Evolutionary conservation across 2,329 filamentous ascomycete genomes (phyloP).

Genomic region (Shiraia sp.): DNA sequence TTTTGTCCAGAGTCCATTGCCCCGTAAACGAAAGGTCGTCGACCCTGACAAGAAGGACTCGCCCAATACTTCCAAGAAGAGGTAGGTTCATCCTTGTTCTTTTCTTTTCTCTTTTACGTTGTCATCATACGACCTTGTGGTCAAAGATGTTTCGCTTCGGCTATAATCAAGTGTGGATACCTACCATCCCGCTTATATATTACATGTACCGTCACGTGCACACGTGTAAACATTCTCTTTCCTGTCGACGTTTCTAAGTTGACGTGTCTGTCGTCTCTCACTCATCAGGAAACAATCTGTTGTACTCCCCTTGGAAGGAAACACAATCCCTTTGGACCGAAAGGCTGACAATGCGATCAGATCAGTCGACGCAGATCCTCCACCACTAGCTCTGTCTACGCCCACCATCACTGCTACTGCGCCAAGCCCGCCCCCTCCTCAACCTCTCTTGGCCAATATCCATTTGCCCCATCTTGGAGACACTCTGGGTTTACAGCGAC

Average conservation of each 20-base stretch:
- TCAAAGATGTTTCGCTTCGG: conserved; percentile 12
- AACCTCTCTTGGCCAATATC: conserved; percentile 32
- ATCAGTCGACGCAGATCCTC: conserved; percentile 45
- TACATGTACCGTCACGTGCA: conserved; percentile 23
- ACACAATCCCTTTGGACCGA: conserved; percentile 5
- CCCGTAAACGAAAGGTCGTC: conserved; percentile 78
- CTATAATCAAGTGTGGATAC: conserved; percentile 1
- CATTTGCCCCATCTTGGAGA: conserved; percentile 49
- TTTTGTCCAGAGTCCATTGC: conserved; percentile 73
- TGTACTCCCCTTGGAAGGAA: conserved; percentile 3
- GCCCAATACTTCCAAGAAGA: conserved; percentile 63
- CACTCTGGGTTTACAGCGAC: conserved; percentile 71
- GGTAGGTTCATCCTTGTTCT: conserved; percentile 57
- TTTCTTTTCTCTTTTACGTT: too few species aligned
- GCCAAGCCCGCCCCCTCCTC: conserved; percentile 41
- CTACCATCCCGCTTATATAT: conserved; percentile 10
- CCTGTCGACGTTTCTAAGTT: neutral
- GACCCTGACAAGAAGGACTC: conserved; percentile 64
- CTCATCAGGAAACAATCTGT: too few species aligned
- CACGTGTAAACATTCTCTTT: conserved; percentile 16
- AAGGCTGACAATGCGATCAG: conserved; percentile 36
- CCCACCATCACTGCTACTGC: conserved; percentile 47
- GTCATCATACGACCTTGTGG: conserved; percentile 5
- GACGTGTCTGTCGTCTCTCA: too few species aligned
- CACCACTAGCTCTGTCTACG: conserved; percentile 45